Conservation (phyloP, 306 rosid genomes). For the Leucaena leucocephala region DNA sequence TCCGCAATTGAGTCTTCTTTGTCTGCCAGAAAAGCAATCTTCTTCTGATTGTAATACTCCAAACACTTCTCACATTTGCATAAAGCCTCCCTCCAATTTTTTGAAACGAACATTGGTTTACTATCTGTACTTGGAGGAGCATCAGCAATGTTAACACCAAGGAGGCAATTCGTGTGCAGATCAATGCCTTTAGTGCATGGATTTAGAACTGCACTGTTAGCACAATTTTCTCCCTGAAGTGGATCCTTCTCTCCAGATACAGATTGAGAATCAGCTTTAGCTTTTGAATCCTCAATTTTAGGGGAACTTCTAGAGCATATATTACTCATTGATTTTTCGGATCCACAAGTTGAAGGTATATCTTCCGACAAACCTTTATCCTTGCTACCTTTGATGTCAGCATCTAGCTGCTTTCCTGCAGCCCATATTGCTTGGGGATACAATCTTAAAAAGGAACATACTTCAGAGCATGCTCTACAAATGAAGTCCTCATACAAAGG, state of each 20-base stretch:
- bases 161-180: slow-evolving; percentile 54
- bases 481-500: slow-evolving; percentile 86
- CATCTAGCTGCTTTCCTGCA: slow-evolving; percentile 53
- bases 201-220: slow-evolving; percentile 33
- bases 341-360: slow-evolving; percentile 46
- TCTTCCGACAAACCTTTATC: slow-evolving; percentile 67
- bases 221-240: slow-evolving; percentile 45
- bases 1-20: slow-evolving; percentile 87
- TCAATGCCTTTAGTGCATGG: slow-evolving; percentile 34
- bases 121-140: slow-evolving; percentile 47
- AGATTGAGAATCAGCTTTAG: slow-evolving; percentile 47
- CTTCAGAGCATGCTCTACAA: slow-evolving; percentile 76
- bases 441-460: slow-evolving; percentile 66
- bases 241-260: slow-evolving; percentile 41
- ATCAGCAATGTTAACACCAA: slow-evolving; percentile 55
- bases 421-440: slow-evolving; percentile 69
- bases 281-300: slow-evolving; percentile 33
- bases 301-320: slow-evolving; percentile 35
- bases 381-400: slow-evolving; percentile 44
- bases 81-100: slow-evolving; percentile 72
- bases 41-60: slow-evolving; percentile 62
- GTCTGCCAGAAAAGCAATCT: slow-evolving; percentile 67
- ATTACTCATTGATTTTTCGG: slow-evolving; percentile 48
- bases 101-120: slow-evolving; percentile 81
- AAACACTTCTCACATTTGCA: slow-evolving; percentile 79